phyloP scores from a whole-genome alignment of 2,329 filamentous ascomycete genomes.

The Trichoderma harzianum region DNA sequence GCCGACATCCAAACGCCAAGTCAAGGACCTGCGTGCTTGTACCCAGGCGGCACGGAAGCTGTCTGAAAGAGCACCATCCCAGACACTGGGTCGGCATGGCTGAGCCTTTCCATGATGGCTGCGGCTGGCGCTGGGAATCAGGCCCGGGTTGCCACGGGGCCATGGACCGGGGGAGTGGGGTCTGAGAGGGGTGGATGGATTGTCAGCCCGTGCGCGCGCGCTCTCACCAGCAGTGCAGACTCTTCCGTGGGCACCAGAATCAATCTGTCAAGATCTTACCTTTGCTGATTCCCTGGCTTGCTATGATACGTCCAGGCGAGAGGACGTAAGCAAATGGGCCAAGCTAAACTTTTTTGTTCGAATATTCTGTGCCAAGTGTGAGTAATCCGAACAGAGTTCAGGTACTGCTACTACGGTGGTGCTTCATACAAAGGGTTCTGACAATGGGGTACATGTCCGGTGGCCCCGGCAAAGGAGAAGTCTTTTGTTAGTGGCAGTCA shows the following conservation, averaged over 20 bases:
- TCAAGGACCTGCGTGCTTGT: neutral
- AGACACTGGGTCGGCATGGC: constrained; percentile 33
- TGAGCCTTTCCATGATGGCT: constrained; percentile 34
- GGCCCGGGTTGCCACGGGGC: constrained; percentile 18
- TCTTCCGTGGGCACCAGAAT: constrained; percentile 1
- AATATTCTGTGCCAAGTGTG: neutral
- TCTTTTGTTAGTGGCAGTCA: neutral
- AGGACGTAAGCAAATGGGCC: neutral
- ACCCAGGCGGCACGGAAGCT: neutral
- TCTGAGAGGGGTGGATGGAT: constrained; percentile 3
- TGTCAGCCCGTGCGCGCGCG: constrained; percentile 16
- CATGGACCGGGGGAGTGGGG: constrained; percentile 16
- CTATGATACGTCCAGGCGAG: neutral
- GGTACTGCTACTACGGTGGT: neutral
- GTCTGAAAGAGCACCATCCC: constrained; percentile 29
- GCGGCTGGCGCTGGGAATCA: constrained; percentile 26
- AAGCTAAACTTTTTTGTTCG: constrained; percentile 1
- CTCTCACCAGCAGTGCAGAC: constrained; percentile 7
- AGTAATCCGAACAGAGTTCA: neutral
- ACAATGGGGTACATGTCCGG: neutral
- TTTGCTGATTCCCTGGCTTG: constrained; percentile 5
- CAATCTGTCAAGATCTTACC: constrained; percentile 16
- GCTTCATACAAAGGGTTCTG: neutral
- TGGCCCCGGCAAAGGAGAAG: constrained; percentile 3
- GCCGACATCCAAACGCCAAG: constrained; percentile 17